Base-by-base conservation (phyloP, 2,329 filamentous ascomycete species). In the Colletotrichum musae region DNA sequence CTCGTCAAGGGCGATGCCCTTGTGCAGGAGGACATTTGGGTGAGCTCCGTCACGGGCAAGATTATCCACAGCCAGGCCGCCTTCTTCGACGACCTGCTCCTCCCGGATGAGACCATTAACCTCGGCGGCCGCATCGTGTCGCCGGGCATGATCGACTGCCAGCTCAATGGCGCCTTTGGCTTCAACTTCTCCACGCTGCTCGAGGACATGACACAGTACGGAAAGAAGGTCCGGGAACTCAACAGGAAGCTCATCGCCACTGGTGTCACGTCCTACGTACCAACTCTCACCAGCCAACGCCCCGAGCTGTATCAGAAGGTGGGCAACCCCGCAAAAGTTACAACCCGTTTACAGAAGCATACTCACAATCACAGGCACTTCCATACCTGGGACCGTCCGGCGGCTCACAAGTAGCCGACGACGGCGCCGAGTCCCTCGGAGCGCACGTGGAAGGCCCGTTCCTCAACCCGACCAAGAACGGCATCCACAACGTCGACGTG, bases 361-460 rank as follows among this genome's bases (percentile, higher is more conserved):
- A 26, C 59, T 62, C 5, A 62, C 39, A 16, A 15, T 28, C 13
- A 1, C 12, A 90, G 84, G 88, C 92, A 9, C 87, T 97, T 16
- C 94, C 93, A 16, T 92, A 91, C 75, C 88, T 97, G 12, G 93
- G 90, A 0, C 93, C 94, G 1, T 93, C 92, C 0, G 91, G 91
- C 16, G 77, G 79, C 67, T 75, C 79, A 15, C 88, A 93, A 71
- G 79, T 86, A 59, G 83, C 93, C 41, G 80, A 84, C 48, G 88
- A 93, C 71, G 95, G 95, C 53, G 91, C 94, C 56, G 94, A 97
- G 81, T 96, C 93, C 0, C 88, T 98, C 15, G 95, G 95, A 36
- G 94, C 94, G 3, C 95, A 98, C 77, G 93, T 93, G 77, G 95
- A 98, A 84, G 95, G 95, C 0, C 95, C 95, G 0, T 98, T 98